phyloP scores from a whole-genome alignment of 768 basidiomycete genomes.

The Suillus subaureus region DNA sequence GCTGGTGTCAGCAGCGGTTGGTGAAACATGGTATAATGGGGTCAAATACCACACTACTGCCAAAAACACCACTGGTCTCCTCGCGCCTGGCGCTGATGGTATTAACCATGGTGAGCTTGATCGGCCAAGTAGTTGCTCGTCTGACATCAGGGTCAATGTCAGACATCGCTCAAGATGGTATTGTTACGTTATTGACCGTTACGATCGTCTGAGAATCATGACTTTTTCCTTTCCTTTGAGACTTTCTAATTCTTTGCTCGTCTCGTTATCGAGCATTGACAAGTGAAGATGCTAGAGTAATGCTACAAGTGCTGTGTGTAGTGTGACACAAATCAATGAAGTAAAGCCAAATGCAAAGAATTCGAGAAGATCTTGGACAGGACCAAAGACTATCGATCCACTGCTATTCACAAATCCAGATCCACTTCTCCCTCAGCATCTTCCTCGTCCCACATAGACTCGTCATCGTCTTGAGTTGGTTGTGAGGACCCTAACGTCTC shows the following conservation, averaged over 20 bases:
- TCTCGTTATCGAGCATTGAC: conserved; percentile 5
- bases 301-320: conserved; percentile 22
- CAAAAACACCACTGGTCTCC: conserved; percentile 53
- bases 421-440: conserved; percentile 25
- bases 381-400: background rate
- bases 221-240: background rate
- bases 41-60: conserved; percentile 49
- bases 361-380: conserved; percentile 9
- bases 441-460: conserved; percentile 24
- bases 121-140: background rate
- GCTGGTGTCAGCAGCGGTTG: conserved; percentile 41
- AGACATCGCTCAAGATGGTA: conserved; percentile 65
- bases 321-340: conserved; percentile 12
- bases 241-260: background rate
- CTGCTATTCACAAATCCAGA: conserved; percentile 21
- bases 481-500: conserved; percentile 25
- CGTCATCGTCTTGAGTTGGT: conserved; percentile 18
- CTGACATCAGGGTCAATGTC: conserved; percentile 8
- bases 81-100: conserved; percentile 51
- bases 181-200: conserved; percentile 56
- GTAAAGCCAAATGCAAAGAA: conserved; percentile 25
- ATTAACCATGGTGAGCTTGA: conserved; percentile 52
- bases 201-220: conserved; percentile 36
- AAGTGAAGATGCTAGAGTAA: conserved; percentile 16
- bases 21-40: conserved; percentile 42